Percentiles rank a stretch among this genome's conserved stretches.
These are phyloP conservation scores for Blastomyces gilchristii DNA, from an alignment of 2,329 filamentous ascomycete species.

Conservation along the genomic window DNA sequence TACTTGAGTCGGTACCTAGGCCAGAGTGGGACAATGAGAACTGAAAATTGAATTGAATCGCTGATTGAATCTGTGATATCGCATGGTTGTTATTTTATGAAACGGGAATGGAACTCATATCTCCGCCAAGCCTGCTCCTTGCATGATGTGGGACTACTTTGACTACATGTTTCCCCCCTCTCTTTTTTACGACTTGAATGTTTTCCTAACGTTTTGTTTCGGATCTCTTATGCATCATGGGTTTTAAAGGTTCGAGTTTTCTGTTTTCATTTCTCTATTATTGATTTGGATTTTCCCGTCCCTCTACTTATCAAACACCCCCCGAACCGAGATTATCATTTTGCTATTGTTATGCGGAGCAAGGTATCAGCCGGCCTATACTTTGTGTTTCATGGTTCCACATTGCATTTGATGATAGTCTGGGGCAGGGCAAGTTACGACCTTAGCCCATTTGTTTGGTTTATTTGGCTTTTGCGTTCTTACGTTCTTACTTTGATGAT, in stretches of 20 bases:
- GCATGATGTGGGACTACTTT: background rate
- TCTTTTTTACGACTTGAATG: background rate
- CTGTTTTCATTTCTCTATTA: background rate
- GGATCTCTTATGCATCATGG: background rate
- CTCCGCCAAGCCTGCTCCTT: background rate
- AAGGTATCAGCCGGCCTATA: slow-evolving; percentile 6
- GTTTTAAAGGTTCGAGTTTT: background rate
- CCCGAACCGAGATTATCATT: background rate
- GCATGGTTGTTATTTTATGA: background rate
- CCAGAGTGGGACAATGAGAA: background rate
- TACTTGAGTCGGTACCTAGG: background rate
- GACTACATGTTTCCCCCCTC: background rate
- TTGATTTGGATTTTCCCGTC: background rate
- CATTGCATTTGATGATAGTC: slow-evolving; percentile 6
- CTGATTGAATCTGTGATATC: background rate
- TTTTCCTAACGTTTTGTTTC: background rate
- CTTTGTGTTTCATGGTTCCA: slow-evolving; percentile 1
- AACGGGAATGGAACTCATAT: background rate
- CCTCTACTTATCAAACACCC: background rate
- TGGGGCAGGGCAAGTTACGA: background rate
- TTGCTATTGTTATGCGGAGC: background rate
- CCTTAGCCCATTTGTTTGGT: background rate
- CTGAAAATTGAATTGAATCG: background rate
- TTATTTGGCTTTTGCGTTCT: background rate
- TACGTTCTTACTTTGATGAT: background rate